Base-by-base conservation (phyloP, 345 rosid species). In the Ceriops tagal region DNA sequence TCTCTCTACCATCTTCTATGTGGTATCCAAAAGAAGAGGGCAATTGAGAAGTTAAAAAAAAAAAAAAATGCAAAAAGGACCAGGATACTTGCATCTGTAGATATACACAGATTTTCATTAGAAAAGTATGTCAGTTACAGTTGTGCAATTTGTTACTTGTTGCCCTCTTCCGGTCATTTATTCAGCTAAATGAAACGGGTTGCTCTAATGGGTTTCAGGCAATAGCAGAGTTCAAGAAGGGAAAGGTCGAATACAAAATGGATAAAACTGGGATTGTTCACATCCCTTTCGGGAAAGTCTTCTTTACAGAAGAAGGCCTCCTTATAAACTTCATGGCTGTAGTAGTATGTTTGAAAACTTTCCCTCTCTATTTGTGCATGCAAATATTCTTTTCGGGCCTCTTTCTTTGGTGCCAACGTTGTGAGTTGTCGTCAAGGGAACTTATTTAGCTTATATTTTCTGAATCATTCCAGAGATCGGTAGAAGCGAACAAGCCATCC, bases 251-350 rank as follows among this genome's bases (percentile, higher is more conserved):
- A 78, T 95, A 77, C 73, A 88, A 97, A 68, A 98, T 96, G 35
- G 98, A 95, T 82, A 95, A 95, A 84, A 90, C 99, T 35, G 99
- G 99, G 55, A 92, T 95, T 68, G 99, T 95, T 70, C 99, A 92
- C 82, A 83, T 95, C 64, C 90, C 93, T 49, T 95, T 95, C 39
- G 99, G 98, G 43, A 95, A 95, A 79, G 76, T 80, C 4, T 72
- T 77, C 73, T 95, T 95, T 73, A 53, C 88, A 0, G 93, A 85
- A 81, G 98, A 95, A 19, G 98, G 89, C 80, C 91, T 95, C 51
- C 83, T 89, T 8, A 58, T 78, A 32, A 95, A 95, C 88, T 87
- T 95, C 67, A 78, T 92, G 53, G 86, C 99, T 5, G 87, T 93
- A 43, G 81, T 84, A 61, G 99, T 95, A 89, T 19, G 91, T 77